Base-by-base conservation (phyloP, 2,329 filamentous ascomycete species). In the Phymatotrichopsis omnivora region DNA sequence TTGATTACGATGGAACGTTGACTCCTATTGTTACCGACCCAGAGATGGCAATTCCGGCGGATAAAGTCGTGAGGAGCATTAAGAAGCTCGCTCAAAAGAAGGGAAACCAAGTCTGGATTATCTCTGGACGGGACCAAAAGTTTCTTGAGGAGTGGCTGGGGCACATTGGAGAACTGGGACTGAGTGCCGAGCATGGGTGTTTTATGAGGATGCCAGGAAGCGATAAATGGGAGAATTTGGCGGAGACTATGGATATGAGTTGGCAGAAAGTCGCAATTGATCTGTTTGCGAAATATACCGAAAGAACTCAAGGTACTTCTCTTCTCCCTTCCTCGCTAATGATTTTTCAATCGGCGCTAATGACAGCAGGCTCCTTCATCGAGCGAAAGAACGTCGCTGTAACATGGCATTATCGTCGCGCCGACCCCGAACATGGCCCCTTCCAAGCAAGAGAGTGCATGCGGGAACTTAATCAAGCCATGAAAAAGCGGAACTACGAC, bases 1-100 rank as follows among this genome's bases (percentile, higher is more conserved):
- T 96, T 61, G 91, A 98, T 66, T 98, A 98, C 60, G 91, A 98
- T 62, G 91, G 91, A 36, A 98, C 91, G 0, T 73, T 98, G 43
- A 96, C 91, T 3, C 85, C 87, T 0, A 96, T 98, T 58, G 91
- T 96, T 44, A 81, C 82, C 57, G 86, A 96, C 60, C 91, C 91
- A 2, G 80, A 82, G 55, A 80, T 85, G 4, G 91, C 91, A 3
- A 79, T 95, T 29, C 91, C 91, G 0, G 89, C 87, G 1, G 80
- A 86, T 57, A 77, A 80, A 17, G 76, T 95, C 17, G 79, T 93
- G 37, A 75, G 79, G 23, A 87, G 82, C 1, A 71, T 98, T 48
- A 85, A 82, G 62, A 73, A 75, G 8, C 71, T 98, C 31, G 82
- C 87, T 0, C 72, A 81, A 0, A 85, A 96, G 60, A 76, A 81